Conservation (phyloP, 169 alveolate species). For the Babesia ovis region DNA sequence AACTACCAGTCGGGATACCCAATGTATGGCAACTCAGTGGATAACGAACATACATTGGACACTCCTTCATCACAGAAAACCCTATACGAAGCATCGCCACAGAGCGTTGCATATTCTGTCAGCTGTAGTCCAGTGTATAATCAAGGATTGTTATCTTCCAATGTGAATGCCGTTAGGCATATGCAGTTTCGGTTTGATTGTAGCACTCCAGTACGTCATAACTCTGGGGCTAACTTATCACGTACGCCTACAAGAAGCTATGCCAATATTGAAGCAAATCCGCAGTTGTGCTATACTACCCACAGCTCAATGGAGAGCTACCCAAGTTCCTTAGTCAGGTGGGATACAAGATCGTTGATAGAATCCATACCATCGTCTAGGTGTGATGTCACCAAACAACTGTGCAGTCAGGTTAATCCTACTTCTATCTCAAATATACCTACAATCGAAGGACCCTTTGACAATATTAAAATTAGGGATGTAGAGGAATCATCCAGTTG, state of each 20-base stretch:
- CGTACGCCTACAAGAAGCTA: not conserved
- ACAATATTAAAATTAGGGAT: not conserved
- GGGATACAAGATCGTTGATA: not conserved
- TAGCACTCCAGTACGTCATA: not conserved
- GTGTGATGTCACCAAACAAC: no score
- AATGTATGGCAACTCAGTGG: not conserved
- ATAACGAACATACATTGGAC: not conserved
- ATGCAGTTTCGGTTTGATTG: not conserved
- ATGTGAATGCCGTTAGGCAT: no score
- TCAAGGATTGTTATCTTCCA: no score
- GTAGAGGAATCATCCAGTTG: not conserved
- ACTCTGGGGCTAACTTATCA: not conserved
- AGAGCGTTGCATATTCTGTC: no score
- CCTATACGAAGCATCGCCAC: no score
- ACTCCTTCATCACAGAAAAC: not conserved
- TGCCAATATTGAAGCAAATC: not conserved
- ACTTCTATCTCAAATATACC: no score
- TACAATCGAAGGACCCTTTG: no score
- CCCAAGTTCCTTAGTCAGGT: no score
- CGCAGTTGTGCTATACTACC: not conserved
- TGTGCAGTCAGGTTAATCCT: not conserved
- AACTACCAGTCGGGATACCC: not conserved
- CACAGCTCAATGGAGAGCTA: not conserved
- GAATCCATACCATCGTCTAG: no score
- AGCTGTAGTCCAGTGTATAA: no score